Percentiles rank a stretch among this genome's conserved stretches.
These are phyloP conservation scores for Microsporum ferrugineum DNA, from an alignment of 2,329 filamentous ascomycete genomes.

Conservation along the genomic window DNA sequence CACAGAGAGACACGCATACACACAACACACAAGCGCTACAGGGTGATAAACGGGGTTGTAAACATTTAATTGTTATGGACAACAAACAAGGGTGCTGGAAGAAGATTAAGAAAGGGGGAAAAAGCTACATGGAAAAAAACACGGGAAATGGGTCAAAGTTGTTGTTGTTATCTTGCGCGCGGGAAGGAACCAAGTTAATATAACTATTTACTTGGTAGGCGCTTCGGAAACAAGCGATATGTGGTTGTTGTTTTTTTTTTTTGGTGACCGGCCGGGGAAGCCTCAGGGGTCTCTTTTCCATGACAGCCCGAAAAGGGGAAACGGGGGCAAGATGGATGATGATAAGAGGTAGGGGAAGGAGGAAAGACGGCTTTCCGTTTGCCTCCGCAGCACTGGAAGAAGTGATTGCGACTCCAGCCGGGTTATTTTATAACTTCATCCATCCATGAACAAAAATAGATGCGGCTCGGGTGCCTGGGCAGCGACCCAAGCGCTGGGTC, in stretches of 20 bases:
- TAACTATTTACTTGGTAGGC: not conserved
- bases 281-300: not conserved
- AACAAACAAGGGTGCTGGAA: not conserved
- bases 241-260: not conserved
- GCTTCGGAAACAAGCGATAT: not conserved
- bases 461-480: slow-evolving; percentile 1
- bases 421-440: not conserved
- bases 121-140: not conserved
- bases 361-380: not conserved
- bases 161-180: not conserved
- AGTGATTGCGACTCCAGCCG: not conserved
- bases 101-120: not conserved
- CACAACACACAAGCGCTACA: not conserved
- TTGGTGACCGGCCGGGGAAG: not conserved
- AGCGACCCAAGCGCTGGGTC: slow-evolving; percentile 2
- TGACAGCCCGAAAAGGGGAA: not conserved
- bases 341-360: not conserved
- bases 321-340: not conserved
- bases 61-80: not conserved
- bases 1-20: no score
- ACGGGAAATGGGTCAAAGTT: not conserved
- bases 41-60: not conserved
- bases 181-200: slow-evolving; percentile 4
- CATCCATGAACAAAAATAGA: not conserved
- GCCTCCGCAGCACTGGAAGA: not conserved